These are phyloP conservation scores for Xylariaceae sp. DNA, from an alignment of 2,329 filamentous ascomycete genomes.

Conservation along the genomic window DNA sequence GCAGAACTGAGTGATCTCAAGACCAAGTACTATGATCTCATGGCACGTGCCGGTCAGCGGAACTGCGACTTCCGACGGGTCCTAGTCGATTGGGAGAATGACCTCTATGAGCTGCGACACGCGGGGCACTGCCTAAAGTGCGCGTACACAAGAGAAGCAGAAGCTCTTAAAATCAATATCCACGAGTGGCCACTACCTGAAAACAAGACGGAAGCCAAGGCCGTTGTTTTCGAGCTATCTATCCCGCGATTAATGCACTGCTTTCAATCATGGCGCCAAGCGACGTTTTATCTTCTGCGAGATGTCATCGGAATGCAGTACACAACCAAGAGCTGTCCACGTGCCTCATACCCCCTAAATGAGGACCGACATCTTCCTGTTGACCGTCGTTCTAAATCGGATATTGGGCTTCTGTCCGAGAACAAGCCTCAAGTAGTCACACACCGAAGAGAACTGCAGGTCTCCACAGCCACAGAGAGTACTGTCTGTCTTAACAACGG, in stretches of 20 bases:
- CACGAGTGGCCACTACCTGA: conserved; percentile 11
- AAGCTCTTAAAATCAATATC: not conserved
- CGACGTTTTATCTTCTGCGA: conserved; percentile 1
- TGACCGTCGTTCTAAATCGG: not conserved
- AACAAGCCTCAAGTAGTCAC: conserved; percentile 16
- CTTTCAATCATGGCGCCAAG: conserved; percentile 7
- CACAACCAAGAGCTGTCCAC: not conserved
- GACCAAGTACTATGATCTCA: not conserved
- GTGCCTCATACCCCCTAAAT: not conserved
- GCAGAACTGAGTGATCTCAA: not conserved
- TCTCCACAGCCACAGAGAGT: conserved; percentile 1
- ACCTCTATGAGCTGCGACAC: not conserved
- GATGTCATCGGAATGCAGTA: conserved; percentile 3
- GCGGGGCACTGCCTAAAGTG: not conserved
- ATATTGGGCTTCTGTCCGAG: conserved; percentile 11
- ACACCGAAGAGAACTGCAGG: conserved; percentile 20
- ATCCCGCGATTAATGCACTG: not conserved
- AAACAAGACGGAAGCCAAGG: not conserved
- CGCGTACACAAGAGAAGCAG: not conserved
- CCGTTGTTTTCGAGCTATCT: conserved; percentile 2
- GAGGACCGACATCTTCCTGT: conserved; percentile 1
- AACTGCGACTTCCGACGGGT: not conserved
- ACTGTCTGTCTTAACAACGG: conserved; percentile 42
- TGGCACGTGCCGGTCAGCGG: not conserved
- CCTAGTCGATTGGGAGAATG: not conserved